These are phyloP conservation scores for Psilocybe azurescens DNA, from an alignment of 768 basidiomycete genomes.

Conservation along the genomic window DNA sequence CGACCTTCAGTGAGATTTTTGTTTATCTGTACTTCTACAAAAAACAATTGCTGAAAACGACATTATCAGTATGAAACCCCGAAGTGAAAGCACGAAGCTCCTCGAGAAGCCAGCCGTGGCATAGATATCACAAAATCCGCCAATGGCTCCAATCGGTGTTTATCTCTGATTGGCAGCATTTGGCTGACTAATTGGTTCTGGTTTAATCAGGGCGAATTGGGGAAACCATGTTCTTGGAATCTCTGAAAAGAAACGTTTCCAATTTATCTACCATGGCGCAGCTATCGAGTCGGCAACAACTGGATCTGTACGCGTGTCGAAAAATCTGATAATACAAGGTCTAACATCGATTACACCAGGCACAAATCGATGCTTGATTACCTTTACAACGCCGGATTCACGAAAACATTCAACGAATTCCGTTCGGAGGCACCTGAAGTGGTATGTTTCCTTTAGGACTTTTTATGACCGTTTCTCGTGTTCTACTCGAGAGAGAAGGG, in stretches of 20 bases:
- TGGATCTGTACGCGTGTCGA: constrained; percentile 31
- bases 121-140: no score
- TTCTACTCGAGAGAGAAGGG: background rate
- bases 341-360: constrained; percentile 39
- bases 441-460: constrained; percentile 20
- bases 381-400: constrained; percentile 69
- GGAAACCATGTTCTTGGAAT: constrained; percentile 1
- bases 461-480: background rate
- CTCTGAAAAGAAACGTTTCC: constrained; percentile 3
- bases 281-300: constrained; percentile 32
- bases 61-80: no score
- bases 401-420: constrained; percentile 58
- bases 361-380: constrained; percentile 86
- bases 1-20: no score
- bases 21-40: no score
- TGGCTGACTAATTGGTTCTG: background rate
- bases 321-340: constrained; percentile 3
- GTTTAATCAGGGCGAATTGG: background rate
- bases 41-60: no score
- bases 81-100: no score
- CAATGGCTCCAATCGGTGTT: background rate
- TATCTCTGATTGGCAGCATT: background rate
- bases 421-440: constrained; percentile 32
- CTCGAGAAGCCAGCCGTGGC: no score
- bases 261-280: constrained; percentile 27